Evolutionary conservation across 2,329 filamentous ascomycete species (phyloP).

Genomic region (Epichloe bromicola): DNA sequence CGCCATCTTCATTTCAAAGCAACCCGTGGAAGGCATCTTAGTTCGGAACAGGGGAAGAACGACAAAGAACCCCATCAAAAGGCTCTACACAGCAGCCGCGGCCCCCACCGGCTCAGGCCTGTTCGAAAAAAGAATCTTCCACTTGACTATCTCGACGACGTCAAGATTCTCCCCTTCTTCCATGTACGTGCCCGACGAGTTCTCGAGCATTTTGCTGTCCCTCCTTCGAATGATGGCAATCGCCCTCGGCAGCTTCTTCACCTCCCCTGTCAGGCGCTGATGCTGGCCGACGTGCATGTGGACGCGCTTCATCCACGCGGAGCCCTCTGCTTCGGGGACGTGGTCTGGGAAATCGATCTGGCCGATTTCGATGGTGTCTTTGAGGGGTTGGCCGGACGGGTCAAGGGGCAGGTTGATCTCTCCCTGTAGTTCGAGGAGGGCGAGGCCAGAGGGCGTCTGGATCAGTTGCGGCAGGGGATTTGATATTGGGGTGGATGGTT

Average conservation of each 20-base stretch:
- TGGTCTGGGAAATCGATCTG: conserved; percentile 70
- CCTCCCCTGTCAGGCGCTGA: conserved; percentile 78
- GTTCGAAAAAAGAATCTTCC: conserved; percentile 73
- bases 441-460: conserved; percentile 78
- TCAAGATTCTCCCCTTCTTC: conserved; percentile 47
- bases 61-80: neutral
- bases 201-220: conserved; percentile 28
- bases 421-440: conserved; percentile 85
- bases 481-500: conserved; percentile 10
- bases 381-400: conserved; percentile 17
- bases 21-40: neutral
- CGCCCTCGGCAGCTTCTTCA: conserved; percentile 71
- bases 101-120: conserved; percentile 74
- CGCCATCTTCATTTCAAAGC: neutral
- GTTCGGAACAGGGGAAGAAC: neutral
- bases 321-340: conserved; percentile 31
- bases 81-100: conserved; percentile 2
- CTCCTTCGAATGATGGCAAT: conserved; percentile 63
- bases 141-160: conserved; percentile 75
- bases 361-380: conserved; percentile 38
- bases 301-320: conserved; percentile 79
- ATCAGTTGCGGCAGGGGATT: conserved; percentile 67
- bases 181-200: conserved; percentile 24
- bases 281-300: conserved; percentile 82
- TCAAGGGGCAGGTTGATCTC: conserved; percentile 61